Evolutionary conservation across 345 rosid genomes (phyloP).

Genomic region (Boechera stricta): DNA sequence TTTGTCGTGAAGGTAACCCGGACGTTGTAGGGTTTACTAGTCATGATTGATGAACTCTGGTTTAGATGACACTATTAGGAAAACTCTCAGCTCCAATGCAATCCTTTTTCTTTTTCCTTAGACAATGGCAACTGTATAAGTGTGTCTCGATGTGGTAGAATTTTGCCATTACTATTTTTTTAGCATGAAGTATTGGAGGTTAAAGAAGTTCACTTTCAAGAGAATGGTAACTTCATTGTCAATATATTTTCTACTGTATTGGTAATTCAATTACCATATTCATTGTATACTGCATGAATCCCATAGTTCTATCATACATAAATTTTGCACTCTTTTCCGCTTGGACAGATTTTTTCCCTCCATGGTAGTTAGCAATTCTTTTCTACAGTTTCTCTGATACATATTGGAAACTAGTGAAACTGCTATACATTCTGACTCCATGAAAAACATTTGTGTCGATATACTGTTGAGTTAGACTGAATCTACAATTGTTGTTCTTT

Average conservation of each 20-base stretch:
- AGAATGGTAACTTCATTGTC: not conserved
- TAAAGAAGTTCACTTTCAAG: not conserved
- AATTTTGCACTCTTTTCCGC: not conserved
- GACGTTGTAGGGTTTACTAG: not conserved
- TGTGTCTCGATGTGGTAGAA: not conserved
- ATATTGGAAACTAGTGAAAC: not conserved
- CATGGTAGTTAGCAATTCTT: constrained; percentile 28
- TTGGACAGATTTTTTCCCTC: not conserved
- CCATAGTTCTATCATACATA: constrained; percentile 20
- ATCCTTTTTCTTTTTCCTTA: not conserved
- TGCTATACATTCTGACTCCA: not conserved
- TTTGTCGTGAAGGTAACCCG: not conserved
- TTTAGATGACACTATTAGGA: constrained; percentile 9
- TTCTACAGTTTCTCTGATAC: constrained; percentile 5
- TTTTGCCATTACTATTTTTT: constrained; percentile 7
- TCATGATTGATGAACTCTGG: not conserved
- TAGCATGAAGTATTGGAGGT: not conserved
- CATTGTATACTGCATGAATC: constrained; percentile 18
- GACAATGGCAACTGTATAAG: not conserved
- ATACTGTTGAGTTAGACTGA: constrained; percentile 22
- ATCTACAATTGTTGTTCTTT: constrained; percentile 19
- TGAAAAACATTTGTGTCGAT: not conserved
- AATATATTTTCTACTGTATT: not conserved
- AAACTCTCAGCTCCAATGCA: not conserved
- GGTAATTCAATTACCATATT: constrained; percentile 19